Percentiles rank a stretch among this genome's conserved stretches.
Evolutionary conservation across 2,329 filamentous ascomycete genomes (phyloP).

Genomic region (Ceratocystis ficicola): DNA sequence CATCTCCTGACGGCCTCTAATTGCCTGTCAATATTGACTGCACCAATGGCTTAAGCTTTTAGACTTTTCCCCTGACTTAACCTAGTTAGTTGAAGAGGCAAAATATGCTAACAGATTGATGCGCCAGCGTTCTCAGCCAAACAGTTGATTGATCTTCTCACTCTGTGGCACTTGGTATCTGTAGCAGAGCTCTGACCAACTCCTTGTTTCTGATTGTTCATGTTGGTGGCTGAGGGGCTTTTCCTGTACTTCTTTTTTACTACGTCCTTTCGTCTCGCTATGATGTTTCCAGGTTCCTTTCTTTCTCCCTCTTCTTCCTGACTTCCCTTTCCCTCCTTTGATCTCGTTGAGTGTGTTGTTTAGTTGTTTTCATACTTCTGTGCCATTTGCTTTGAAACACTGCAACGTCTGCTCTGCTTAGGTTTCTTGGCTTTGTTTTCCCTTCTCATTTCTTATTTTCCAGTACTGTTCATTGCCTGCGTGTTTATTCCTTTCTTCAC

Average conservation of each 20-base stretch:
- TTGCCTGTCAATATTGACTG: not conserved
- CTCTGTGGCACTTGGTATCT: conserved; percentile 1
- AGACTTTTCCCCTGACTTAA: not conserved
- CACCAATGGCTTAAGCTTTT: not conserved
- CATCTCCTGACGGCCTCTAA: not conserved
- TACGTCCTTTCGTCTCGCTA: not conserved
- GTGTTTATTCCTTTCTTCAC: conserved; percentile 6
- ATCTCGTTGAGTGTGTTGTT: conserved; percentile 3
- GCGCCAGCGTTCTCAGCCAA: not conserved
- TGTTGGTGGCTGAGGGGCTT: not conserved
- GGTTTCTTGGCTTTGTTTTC: conserved; percentile 10
- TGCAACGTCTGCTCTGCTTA: conserved; percentile 1
- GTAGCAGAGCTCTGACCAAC: not conserved
- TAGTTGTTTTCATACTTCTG: conserved; percentile 2
- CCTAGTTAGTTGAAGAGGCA: not conserved
- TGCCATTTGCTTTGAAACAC: conserved; percentile 11
- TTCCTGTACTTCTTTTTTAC: conserved; percentile 11
- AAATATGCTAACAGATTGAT: too few relatives aligned
- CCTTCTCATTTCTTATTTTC: not conserved
- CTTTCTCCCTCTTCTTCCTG: conserved; percentile 4
- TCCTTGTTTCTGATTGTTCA: conserved; percentile 1
- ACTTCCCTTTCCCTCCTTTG: not conserved
- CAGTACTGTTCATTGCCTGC: not conserved
- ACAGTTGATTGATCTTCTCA: conserved; percentile 1
- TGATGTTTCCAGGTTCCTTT: conserved; percentile 9